Base-by-base conservation (phyloP, 345 rosid genomes). In the Eucalyptus albens region DNA sequence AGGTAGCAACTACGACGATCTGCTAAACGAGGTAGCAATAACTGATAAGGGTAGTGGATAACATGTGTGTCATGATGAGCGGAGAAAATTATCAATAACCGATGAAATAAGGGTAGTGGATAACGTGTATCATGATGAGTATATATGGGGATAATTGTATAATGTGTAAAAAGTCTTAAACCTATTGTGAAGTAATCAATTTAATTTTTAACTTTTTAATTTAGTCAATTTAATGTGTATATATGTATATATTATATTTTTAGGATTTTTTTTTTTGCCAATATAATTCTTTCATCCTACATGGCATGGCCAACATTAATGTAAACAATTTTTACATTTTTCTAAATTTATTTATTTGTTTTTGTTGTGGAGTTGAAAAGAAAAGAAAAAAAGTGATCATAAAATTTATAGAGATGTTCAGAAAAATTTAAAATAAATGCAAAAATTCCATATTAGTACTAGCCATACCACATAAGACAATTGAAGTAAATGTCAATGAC, bases 51-150 rank as follows among this genome's bases (percentile, higher is more conserved):
- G 29, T 56, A 4, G 6, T 24, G 62, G 29, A 56, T 24, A 56
- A 56, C 6, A 2, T 24, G 62, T 24, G 27, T 12, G 8, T 62
- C 33, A 62, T 27, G 31, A 60, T 11, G 31, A 60, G 15, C 15
- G 0, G 31, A 0, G 4, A 62, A 62, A 62, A 27, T 27, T 27
- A 27, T 3, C 16, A 60, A 60, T n/a, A n/a, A n/a, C n/a, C n/a
- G n/a, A n/a, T n/a, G n/a, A n/a, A n/a, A n/a, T n/a, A n/a, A n/a
- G n/a, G n/a, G n/a, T n/a, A n/a, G n/a, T n/a, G n/a, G n/a, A n/a
- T n/a, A n/a, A n/a, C n/a, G n/a, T n/a, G n/a, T n/a, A n/a, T n/a
- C n/a, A n/a, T n/a, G n/a, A n/a, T n/a, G n/a, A n/a, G n/a, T n/a
- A n/a, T n/a, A n/a, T n/a, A n/a, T n/a, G n/a, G n/a, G n/a, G n/a